These are phyloP conservation scores for Penicillium daleae DNA, from an alignment of 495 filamentous ascomycete species.

Conservation along the genomic window DNA sequence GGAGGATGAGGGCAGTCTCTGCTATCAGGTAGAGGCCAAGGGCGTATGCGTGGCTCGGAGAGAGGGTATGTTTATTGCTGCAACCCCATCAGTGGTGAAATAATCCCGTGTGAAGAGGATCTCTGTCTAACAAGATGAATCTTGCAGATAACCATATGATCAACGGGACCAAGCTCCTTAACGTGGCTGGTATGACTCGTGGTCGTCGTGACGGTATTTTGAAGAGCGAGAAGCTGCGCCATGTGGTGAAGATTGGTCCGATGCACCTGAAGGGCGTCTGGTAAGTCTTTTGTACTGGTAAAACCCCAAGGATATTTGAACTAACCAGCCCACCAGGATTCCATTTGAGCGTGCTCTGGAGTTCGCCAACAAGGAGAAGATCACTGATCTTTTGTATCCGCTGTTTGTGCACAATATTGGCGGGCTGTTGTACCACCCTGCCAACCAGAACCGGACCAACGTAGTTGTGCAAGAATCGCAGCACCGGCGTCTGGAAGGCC, in stretches of 20 bases:
- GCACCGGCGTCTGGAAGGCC: conserved; percentile 63
- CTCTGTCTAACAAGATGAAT: conserved; percentile 12
- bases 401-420: conserved; percentile 98
- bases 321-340: conserved; percentile 65
- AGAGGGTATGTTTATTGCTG: conserved; percentile 74
- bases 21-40: conserved; percentile 96
- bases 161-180: conserved; percentile 95
- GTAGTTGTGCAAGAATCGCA: conserved; percentile 87
- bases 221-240: conserved; percentile 94
- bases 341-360: conserved; percentile 95
- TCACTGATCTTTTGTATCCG: conserved; percentile 92
- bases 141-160: conserved; percentile 96
- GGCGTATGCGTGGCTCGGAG: conserved; percentile 93
- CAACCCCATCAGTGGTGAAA: neutral
- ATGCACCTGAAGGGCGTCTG: conserved; percentile 99
- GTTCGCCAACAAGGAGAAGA: conserved; percentile 99
- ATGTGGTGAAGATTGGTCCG: conserved; percentile 98
- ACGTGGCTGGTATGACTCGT: conserved; percentile 97
- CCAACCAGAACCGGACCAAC: conserved; percentile 80
- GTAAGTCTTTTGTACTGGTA: conserved; percentile 55
- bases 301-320: neutral
- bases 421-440: conserved; percentile 89
- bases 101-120: neutral
- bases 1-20: conserved; percentile 97
- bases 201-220: conserved; percentile 94